Base-by-base conservation (phyloP, 1,139 yeast genomes). In the Geotrichum carabidarum region DNA sequence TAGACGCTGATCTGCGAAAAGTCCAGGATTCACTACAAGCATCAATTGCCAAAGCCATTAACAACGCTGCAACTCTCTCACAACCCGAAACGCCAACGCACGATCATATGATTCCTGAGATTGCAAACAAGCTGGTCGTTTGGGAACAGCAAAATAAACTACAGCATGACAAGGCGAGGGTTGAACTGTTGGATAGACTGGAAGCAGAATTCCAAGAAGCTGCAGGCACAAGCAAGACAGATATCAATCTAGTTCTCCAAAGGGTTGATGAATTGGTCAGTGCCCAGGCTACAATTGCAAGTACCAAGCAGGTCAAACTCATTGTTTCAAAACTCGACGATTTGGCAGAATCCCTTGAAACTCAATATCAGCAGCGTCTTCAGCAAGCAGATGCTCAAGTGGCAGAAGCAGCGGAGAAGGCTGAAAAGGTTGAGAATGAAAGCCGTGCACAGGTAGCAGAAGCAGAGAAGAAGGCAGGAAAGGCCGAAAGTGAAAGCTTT, bases 31-130 rank as follows among this genome's bases (percentile, higher is more conserved):
- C 34, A 12, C 17, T 48, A n/a, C 51, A 48, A 27, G 46, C 40
- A 11, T 22, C 43, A 4, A 42, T 48, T 31, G 51, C 52, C 6
- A 44, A 35, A 37, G 49, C 49, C 4, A 45, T 45, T 34, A 45
- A 45, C 31, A 45, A 45, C 27, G 49, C 41, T 2, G 38, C 49
- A 35, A 45, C 49, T 2, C 41, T 45, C 22, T 45, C 49, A 17
- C 32, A 27, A 4, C 42, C 49, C 8, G 42, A 34, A 45, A 36
- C 36, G 49, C 49, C 49, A 8, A 35, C 49, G 8, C 49, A 44
- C 43, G 52, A 51, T 18, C 52, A 51, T 30, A 11, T 50, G 44
- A 45, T 46, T 18, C 48, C 51, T 4, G 53, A 51, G 22, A 51
- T 54, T 47, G 7, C 48, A 7, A 34, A 27, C 4, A 43, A 42